phyloP scores from a whole-genome alignment of 2,329 filamentous ascomycete genomes.

The Trichoderma lentiforme region DNA sequence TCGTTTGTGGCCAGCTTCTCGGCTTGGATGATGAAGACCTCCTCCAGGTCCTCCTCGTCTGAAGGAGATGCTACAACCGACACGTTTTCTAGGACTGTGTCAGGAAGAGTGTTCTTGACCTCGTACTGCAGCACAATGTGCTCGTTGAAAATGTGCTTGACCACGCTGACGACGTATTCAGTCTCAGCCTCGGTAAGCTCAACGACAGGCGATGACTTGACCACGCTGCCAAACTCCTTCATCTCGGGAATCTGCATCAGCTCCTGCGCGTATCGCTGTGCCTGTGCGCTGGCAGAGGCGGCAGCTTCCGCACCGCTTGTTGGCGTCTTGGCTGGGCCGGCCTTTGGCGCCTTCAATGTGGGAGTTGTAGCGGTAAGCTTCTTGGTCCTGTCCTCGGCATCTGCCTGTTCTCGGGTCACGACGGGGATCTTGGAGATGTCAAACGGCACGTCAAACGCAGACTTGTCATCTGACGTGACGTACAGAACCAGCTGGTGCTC shows the following conservation, averaged over 20 bases:
- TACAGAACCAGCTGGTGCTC: constrained; percentile 98
- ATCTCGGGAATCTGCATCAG: constrained; percentile 87
- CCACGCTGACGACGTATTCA: constrained; percentile 88
- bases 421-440: constrained; percentile 88
- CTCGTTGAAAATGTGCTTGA: constrained; percentile 98
- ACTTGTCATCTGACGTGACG: constrained; percentile 86
- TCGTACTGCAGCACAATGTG: constrained; percentile 95
- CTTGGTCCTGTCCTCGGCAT: constrained; percentile 94
- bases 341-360: constrained; percentile 87
- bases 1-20: constrained; percentile 79
- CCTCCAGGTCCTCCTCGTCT: constrained; percentile 79
- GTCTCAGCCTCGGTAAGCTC: constrained; percentile 97
- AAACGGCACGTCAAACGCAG: constrained; percentile 80
- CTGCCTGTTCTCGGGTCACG: constrained; percentile 91
- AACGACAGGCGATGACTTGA: constrained; percentile 83
- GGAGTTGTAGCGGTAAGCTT: constrained; percentile 92
- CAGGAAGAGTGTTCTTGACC: constrained; percentile 93
- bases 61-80: constrained; percentile 75
- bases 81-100: constrained; percentile 86
- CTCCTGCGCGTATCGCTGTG: constrained; percentile 86
- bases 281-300: constrained; percentile 72
- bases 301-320: constrained; percentile 68
- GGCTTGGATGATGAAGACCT: constrained; percentile 90
- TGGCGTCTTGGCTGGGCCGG: constrained; percentile 70
- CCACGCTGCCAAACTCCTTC: constrained; percentile 80